phyloP scores from a whole-genome alignment of 805 yeast genomes.

The Millerago galiae region DNA sequence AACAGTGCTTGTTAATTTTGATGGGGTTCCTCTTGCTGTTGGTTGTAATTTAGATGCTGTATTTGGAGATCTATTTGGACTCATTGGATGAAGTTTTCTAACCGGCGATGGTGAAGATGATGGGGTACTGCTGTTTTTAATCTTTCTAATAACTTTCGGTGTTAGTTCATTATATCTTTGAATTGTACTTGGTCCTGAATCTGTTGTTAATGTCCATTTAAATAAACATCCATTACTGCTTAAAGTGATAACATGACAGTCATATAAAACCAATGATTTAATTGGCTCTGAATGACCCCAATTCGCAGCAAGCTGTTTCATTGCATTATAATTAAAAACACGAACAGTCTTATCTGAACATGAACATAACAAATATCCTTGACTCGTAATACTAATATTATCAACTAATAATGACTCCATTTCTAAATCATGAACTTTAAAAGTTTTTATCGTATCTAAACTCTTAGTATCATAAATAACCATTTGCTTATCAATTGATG shows the following conservation, averaged over 20 bases:
- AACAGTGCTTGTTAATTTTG: slow-evolving; percentile 11
- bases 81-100: background rate
- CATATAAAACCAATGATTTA: slow-evolving; percentile 31
- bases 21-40: slow-evolving; percentile 20
- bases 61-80: slow-evolving; percentile 1
- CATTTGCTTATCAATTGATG: slow-evolving; percentile 46
- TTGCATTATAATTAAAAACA: slow-evolving; percentile 37
- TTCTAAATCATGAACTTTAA: slow-evolving; percentile 37
- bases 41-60: slow-evolving; percentile 12
- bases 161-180: slow-evolving; percentile 17
- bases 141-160: slow-evolving; percentile 23
- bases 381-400: slow-evolving; percentile 29
- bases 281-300: slow-evolving; percentile 60
- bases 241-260: slow-evolving; percentile 31
- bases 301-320: slow-evolving; percentile 39
- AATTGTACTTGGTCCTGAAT: slow-evolving; percentile 3
- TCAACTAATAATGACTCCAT: slow-evolving; percentile 42
- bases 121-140: slow-evolving; percentile 7
- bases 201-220: slow-evolving; percentile 30
- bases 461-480: slow-evolving; percentile 31
- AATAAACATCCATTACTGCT: slow-evolving; percentile 52
- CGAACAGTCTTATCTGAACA: slow-evolving; percentile 55
- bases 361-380: slow-evolving; percentile 32
- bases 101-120: background rate
- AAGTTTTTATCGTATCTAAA: slow-evolving; percentile 28